These are phyloP conservation scores for Cladophialophora bantiana DNA, from an alignment of 2,329 filamentous ascomycete genomes.

Conservation along the genomic window DNA sequence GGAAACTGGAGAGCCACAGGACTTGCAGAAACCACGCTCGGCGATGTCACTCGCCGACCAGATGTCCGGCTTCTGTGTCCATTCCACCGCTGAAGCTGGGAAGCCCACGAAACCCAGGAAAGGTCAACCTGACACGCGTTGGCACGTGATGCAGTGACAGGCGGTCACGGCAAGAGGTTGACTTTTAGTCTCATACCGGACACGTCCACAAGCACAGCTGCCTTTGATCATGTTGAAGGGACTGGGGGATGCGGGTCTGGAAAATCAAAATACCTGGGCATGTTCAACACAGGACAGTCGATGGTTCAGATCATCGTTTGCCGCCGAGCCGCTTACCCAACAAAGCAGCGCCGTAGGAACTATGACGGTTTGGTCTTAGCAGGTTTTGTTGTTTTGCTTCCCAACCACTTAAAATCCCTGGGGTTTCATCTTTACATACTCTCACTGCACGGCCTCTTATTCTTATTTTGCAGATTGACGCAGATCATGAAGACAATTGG, in stretches of 20 bases:
- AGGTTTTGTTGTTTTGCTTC: no score
- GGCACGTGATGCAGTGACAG: constrained; percentile 60
- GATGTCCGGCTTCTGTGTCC: constrained; percentile 44
- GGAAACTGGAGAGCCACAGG: constrained; percentile 56
- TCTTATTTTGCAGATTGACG: no score
- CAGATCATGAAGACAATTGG: no score
- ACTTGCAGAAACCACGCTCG: constrained; percentile 54
- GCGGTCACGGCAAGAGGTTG: constrained; percentile 47
- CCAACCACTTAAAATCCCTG: no score
- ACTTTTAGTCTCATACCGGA: constrained; percentile 30
- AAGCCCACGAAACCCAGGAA: constrained; percentile 55
- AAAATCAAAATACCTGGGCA: background rate
- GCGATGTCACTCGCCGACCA: constrained; percentile 50
- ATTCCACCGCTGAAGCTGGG: constrained; percentile 43
- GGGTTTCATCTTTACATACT: no score
- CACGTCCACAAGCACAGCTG: constrained; percentile 37
- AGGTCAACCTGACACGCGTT: constrained; percentile 55
- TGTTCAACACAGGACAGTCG: background rate
- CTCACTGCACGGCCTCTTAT: no score
- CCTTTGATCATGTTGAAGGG: constrained; percentile 36
- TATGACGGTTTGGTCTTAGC: background rate
- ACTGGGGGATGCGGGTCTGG: background rate
- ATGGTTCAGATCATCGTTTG: background rate
- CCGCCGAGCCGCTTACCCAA: background rate
- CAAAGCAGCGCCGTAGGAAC: background rate